Base-by-base conservation (phyloP, 257 asterid genomes). In the Salvia hispanica region DNA sequence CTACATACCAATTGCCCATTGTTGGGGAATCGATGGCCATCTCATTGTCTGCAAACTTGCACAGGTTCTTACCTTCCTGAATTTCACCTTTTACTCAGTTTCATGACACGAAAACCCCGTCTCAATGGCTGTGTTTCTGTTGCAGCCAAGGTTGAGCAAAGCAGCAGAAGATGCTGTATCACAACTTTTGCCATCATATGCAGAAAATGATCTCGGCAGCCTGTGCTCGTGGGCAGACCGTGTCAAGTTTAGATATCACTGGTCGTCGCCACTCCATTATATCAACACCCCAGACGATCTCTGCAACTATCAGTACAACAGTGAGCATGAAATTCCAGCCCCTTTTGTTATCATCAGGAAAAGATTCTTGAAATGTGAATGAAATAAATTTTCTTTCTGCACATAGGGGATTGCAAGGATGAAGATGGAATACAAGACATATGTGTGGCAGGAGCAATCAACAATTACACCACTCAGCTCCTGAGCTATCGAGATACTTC, bases 1-100 rank as follows among this genome's bases (percentile, higher is more conserved):
- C 12, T 72, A 51, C 50, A 44, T 62, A 42, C 84, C 90, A 28
- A 58, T 60, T 39, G 81, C 72, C 57, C 76, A 71, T 31, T 86
- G 97, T 44, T 92, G 98, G 98, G 98, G 97, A 12, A 46, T 71
- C 10, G 96, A 90, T 61, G 97, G 98, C 16, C 98, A 92, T 84
- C 80, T 80, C 76, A 82, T 84, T 8, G 73, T 77, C 6, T 92
- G 98, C 66, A 75, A 71, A 67, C 85, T 92, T 63, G 97, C 98
- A 59, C 93, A 89, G 95, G 97, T 91, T 72, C 70, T 33, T 34
- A 5, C 62, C 39, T 61, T 37, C 34, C 44, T 15, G 34, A 7
- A 2, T n/a, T 21, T 42, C 34, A 12, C 10, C 9, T 54, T 45
- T 33, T 28, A 16, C 21, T 10, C 28, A 0, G 18, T 9, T 61